Evolutionary conservation across 208 protist species (phyloP).

Genomic region (Angomonas deanei): DNA sequence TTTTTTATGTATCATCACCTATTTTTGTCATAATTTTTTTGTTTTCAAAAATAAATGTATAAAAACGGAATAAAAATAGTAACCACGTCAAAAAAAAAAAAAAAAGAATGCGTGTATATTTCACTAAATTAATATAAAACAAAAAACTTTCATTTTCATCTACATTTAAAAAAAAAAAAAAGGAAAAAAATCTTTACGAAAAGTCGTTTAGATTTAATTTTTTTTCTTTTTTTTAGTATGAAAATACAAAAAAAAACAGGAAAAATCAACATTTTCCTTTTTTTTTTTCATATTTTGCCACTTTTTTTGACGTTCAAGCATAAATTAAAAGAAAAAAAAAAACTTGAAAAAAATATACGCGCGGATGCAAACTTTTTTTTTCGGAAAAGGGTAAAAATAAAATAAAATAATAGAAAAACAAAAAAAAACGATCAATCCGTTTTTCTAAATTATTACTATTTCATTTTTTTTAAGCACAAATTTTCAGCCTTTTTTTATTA

Average conservation of each 20-base stretch:
- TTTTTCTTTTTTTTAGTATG: neutral
- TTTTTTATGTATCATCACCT: too few species aligned
- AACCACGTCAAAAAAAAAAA: neutral
- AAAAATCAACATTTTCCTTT: neutral
- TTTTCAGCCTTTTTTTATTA: neutral
- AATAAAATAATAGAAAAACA: neutral
- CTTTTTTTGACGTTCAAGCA: neutral
- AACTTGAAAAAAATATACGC: neutral
- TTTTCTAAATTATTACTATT: neutral
- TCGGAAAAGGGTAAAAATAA: neutral
- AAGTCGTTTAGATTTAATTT: neutral
- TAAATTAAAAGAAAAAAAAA: neutral
- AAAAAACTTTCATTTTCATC: neutral
- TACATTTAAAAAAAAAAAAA: too few species aligned
- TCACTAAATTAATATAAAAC: neutral
- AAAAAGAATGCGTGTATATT: too few species aligned
- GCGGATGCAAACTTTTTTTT: neutral
- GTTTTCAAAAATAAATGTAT: too few species aligned
- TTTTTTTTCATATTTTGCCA: neutral
- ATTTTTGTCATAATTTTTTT: too few species aligned
- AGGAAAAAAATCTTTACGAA: neutral
- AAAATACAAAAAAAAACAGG: neutral
- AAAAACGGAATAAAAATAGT: slow-evolving; percentile 9
- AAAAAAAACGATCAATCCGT: neutral
- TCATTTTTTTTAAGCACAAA: neutral